Percentiles rank a stretch among this genome's conserved stretches.
Evolutionary conservation across 306 rosid species (phyloP).

Genomic region (Rosa rugosa): DNA sequence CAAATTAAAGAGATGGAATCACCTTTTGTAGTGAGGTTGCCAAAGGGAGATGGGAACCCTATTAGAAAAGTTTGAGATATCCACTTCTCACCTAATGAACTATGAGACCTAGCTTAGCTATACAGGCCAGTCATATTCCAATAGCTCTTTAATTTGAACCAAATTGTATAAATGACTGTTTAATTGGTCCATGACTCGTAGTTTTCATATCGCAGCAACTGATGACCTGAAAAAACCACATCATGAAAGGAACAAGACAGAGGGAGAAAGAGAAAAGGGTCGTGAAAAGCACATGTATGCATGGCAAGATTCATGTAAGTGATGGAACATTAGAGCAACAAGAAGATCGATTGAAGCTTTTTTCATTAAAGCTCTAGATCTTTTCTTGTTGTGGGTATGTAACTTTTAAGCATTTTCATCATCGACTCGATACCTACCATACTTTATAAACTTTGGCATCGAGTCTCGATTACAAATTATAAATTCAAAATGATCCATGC

Average conservation of each 20-base stretch:
- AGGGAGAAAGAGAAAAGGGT: not conserved
- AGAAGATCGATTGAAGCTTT: not conserved
- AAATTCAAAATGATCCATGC: too few species aligned
- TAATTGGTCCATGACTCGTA: constrained; percentile 14
- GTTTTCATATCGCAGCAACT: constrained; percentile 13
- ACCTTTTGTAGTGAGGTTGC: constrained; percentile 19
- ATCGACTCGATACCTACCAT: not conserved
- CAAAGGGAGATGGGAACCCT: constrained; percentile 17
- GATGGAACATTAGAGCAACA: not conserved
- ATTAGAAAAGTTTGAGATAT: constrained; percentile 21
- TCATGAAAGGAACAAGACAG: not conserved
- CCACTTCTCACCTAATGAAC: not conserved
- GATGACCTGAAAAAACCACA: constrained; percentile 1
- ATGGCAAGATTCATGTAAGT: not conserved
- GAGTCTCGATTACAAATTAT: too few species aligned
- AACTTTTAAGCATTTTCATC: not conserved
- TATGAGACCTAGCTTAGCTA: not conserved
- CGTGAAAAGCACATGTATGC: not conserved
- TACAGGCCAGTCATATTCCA: not conserved
- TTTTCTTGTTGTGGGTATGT: not conserved
- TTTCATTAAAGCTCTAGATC: not conserved
- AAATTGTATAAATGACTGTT: not conserved
- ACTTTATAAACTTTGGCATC: too few species aligned
- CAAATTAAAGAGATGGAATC: constrained; percentile 3
- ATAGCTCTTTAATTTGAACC: not conserved